Conservation (phyloP, 1,284 basidiomycete species). For the Cerrena zonata region DNA sequence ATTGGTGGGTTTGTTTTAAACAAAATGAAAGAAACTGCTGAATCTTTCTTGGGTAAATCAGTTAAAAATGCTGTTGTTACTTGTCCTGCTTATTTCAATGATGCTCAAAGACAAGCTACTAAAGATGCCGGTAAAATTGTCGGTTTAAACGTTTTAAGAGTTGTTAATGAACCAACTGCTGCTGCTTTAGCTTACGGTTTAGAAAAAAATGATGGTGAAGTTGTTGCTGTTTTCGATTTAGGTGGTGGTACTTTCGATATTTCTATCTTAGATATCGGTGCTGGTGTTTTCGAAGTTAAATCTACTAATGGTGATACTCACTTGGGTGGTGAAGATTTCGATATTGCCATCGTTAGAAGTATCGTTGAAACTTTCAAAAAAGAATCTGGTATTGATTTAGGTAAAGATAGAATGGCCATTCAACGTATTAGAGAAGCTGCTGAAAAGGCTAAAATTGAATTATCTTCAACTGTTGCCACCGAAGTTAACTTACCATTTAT, state of each 20-base stretch:
- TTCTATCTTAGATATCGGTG: conserved; percentile 93
- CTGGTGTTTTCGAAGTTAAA: conserved; percentile 96
- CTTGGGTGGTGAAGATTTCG: conserved; percentile 98
- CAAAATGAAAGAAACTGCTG: conserved; percentile 99
- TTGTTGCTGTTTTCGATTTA: conserved; percentile 95
- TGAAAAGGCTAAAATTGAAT: conserved; percentile 97
- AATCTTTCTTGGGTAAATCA: conserved; percentile 93
- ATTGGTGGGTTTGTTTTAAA: conserved; percentile 89
- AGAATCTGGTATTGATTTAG: conserved; percentile 88
- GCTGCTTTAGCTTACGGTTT: conserved; percentile 98
- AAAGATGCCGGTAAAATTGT: conserved; percentile 98
- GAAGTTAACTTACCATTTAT: conserved; percentile 78
- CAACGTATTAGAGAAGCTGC: conserved; percentile 94
- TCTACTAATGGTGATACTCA: conserved; percentile 98
- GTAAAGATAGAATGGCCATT: conserved; percentile 89
- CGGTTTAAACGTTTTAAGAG: conserved; percentile 91
- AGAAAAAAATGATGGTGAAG: conserved; percentile 82
- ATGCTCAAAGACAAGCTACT: conserved; percentile 97
- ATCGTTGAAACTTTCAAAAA: conserved; percentile 93
- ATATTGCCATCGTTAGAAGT: conserved; percentile 87
- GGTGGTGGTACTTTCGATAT: conserved; percentile 84
- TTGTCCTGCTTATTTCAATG: conserved; percentile 98
- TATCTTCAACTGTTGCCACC: conserved; percentile 79
- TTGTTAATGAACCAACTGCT: conserved; percentile 98
- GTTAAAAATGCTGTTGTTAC: conserved; percentile 98